phyloP scores from a whole-genome alignment of 495 filamentous ascomycete species.

The Copromyces sp. region DNA sequence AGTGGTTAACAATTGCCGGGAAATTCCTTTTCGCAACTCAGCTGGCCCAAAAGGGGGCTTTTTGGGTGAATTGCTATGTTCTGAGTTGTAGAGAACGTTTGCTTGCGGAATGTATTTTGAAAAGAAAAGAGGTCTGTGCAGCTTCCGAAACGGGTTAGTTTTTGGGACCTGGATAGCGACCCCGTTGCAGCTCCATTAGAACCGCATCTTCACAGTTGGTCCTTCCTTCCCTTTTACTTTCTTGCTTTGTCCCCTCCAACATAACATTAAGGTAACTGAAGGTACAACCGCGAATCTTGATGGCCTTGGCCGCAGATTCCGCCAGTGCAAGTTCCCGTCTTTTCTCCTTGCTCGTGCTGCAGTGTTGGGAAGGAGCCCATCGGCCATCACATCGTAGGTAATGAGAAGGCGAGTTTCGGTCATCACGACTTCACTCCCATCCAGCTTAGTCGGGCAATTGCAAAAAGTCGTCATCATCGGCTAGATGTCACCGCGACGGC shows the following conservation, averaged over 20 bases:
- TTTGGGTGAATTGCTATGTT: too few relatives aligned
- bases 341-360: background rate
- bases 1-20: too few relatives aligned
- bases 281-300: background rate
- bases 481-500: background rate
- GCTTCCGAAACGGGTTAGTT: too few relatives aligned
- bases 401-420: background rate
- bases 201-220: background rate
- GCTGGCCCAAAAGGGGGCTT: too few relatives aligned
- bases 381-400: background rate
- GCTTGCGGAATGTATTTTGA: too few relatives aligned
- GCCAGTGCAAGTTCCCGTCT: background rate
- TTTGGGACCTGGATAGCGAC: too few relatives aligned
- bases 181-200: background rate
- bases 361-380: background rate
- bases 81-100: too few relatives aligned
- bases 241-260: background rate
- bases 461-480: background rate
- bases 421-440: background rate
- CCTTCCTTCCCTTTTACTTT: background rate
- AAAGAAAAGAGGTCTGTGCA: too few relatives aligned
- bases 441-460: background rate
- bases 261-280: too few relatives aligned
- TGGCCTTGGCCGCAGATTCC: background rate
- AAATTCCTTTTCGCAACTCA: too few relatives aligned